These are phyloP conservation scores for Geotrichum fermentans DNA, from an alignment of 1,139 yeast genomes.

Conservation along the genomic window DNA sequence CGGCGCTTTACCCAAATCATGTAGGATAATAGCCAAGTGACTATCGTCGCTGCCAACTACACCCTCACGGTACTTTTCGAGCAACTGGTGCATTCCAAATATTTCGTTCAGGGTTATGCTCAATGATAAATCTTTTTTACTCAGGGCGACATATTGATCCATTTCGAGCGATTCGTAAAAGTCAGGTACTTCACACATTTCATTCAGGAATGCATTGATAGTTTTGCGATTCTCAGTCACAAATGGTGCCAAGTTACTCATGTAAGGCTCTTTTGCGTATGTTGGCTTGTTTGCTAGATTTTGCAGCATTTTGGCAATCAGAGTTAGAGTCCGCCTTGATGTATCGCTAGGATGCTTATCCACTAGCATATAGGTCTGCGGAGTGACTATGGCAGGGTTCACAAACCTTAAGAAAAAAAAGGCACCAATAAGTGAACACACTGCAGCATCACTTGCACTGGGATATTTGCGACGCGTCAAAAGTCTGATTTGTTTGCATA, in stretches of 20 bases:
- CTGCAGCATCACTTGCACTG: conserved; percentile 55
- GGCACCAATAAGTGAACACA: conserved; percentile 57
- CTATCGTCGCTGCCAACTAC: conserved; percentile 23
- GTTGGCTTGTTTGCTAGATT: conserved; percentile 66
- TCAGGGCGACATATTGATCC: conserved; percentile 42
- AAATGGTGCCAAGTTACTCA: conserved; percentile 35
- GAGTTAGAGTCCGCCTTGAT: conserved; percentile 69
- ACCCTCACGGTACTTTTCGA: conserved; percentile 35
- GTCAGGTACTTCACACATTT: conserved; percentile 42
- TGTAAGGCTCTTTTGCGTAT: conserved; percentile 41
- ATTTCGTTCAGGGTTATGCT: conserved; percentile 40
- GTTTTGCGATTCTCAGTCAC: conserved; percentile 35
- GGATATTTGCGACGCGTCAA: conserved; percentile 65
- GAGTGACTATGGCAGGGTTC: conserved; percentile 90
- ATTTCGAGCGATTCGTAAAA: conserved; percentile 42
- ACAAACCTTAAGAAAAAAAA: conserved; percentile 78
- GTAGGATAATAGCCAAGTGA: conserved; percentile 33
- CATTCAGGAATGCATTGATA: conserved; percentile 37
- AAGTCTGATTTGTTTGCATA: conserved; percentile 65
- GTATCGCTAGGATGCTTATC: conserved; percentile 39
- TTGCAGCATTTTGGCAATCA: conserved; percentile 80
- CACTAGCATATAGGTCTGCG: conserved; percentile 58
- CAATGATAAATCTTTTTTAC: conserved; percentile 37
- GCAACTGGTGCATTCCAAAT: conserved; percentile 38
- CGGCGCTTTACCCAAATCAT: conserved; percentile 37